Evolutionary conservation across 2,329 filamentous ascomycete genomes (phyloP).

Genomic region (Exophiala xenobiotica): DNA sequence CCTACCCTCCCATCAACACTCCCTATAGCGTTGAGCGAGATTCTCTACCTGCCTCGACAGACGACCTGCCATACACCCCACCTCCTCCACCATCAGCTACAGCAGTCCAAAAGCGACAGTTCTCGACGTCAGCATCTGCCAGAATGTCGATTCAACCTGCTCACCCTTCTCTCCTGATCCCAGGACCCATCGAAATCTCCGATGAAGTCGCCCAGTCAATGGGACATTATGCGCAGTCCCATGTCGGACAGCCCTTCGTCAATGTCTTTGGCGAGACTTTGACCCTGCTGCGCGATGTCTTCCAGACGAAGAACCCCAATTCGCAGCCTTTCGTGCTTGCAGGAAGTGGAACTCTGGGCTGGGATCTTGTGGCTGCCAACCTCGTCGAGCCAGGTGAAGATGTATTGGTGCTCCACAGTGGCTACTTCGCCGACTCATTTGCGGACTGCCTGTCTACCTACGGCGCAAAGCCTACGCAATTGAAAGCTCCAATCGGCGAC

Average conservation of each 20-base stretch:
- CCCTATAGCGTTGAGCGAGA: conserved; percentile 62
- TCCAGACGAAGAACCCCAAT: conserved; percentile 79
- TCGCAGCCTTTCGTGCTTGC: conserved; percentile 92
- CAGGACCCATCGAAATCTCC: conserved; percentile 61
- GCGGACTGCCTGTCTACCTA: conserved; percentile 90
- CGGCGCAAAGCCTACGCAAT: conserved; percentile 82
- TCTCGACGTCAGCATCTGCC: conserved; percentile 25
- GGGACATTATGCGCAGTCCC: conserved; percentile 63
- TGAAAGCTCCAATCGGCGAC: conserved; percentile 85
- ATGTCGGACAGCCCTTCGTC: conserved; percentile 87
- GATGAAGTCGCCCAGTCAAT: conserved; percentile 30
- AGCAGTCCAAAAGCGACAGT: conserved; percentile 19
- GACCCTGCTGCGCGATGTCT: conserved; percentile 83
- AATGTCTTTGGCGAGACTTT: conserved; percentile 87
- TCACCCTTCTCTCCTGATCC: conserved; percentile 81
- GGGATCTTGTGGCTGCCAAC: conserved; percentile 96
- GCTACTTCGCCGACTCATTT: conserved; percentile 96
- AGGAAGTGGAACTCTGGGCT: conserved; percentile 91
- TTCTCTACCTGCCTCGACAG: conserved; percentile 45
- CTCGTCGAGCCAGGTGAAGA: conserved; percentile 85
- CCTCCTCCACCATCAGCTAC: conserved; percentile 12
- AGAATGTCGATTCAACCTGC: conserved; percentile 48
- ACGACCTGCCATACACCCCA: conserved; percentile 54
- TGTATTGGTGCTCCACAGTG: conserved; percentile 88
- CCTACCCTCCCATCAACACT: conserved; percentile 59